phyloP scores from a whole-genome alignment of 1,284 basidiomycete species.

The Leccinum huronense region DNA sequence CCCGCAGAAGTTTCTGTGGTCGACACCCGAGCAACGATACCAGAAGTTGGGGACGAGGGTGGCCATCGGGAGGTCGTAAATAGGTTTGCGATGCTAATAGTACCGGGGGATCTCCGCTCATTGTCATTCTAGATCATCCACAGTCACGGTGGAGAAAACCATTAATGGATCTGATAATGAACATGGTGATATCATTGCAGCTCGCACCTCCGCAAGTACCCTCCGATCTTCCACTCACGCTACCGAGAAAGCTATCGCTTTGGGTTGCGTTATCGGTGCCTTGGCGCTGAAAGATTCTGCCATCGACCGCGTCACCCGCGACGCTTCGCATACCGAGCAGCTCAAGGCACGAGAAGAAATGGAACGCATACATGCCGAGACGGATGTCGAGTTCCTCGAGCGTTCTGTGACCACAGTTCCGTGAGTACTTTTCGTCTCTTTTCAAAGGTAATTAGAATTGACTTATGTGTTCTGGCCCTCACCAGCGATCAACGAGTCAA shows the following conservation, averaged over 20 bases:
- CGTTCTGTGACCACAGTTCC: background rate
- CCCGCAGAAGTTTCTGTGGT: too few relatives aligned
- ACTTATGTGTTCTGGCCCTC: conserved; percentile 1
- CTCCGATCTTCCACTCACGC: background rate
- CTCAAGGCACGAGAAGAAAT: background rate
- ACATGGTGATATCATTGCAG: background rate
- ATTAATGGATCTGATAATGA: background rate
- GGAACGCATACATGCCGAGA: background rate
- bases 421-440: conserved; percentile 2
- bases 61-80: too few relatives aligned
- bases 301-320: background rate
- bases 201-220: background rate
- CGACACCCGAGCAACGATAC: too few relatives aligned
- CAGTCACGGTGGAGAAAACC: background rate
- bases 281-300: background rate
- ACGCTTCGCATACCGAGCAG: background rate
- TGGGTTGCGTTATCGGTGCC: background rate
- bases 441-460: background rate
- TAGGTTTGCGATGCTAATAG: too few relatives aligned
- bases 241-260: background rate
- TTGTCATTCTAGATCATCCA: too few relatives aligned
- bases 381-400: background rate
- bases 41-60: too few relatives aligned
- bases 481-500: conserved; percentile 2
- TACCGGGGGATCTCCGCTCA: too few relatives aligned